Percentiles rank a stretch among this genome's conserved stretches.
phyloP scores from a whole-genome alignment of 257 asterid genomes.

The Ligustrum vulgare region DNA sequence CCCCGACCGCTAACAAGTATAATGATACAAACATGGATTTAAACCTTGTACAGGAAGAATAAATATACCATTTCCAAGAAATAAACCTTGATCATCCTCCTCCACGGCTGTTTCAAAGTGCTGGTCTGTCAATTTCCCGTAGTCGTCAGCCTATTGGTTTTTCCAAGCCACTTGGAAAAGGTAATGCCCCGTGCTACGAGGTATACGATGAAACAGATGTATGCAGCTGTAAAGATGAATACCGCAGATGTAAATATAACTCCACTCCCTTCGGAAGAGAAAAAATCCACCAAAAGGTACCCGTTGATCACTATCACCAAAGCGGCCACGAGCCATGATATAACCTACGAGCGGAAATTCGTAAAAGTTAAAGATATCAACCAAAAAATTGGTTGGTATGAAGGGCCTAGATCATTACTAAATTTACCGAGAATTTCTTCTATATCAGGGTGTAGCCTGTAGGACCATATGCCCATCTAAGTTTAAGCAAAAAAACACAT shows the following conservation, averaged over 20 bases:
- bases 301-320: conserved; percentile 69
- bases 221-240: conserved; percentile 46
- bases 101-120: too few species aligned
- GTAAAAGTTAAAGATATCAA: background rate
- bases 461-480: background rate
- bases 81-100: too few species aligned
- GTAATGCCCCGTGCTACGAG: conserved; percentile 48
- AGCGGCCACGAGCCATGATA: conserved; percentile 68
- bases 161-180: conserved; percentile 36
- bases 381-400: background rate
- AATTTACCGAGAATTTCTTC: background rate
- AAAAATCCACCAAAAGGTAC: conserved; percentile 65
- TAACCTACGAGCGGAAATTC: conserved; percentile 32
- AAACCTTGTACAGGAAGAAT: too few species aligned
- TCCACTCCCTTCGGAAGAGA: conserved; percentile 58
- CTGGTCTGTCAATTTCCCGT: conserved; percentile 25
- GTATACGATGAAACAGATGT: conserved; percentile 54
- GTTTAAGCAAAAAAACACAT: background rate
- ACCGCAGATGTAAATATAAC: conserved; percentile 36
- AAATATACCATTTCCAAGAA: too few species aligned
- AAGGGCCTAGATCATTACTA: background rate
- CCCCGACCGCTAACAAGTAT: background rate
- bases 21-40: background rate
- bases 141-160: conserved; percentile 29
- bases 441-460: background rate